Base-by-base conservation (phyloP, 2,329 filamentous ascomycete genomes). In the Aspergillus fructus region DNA sequence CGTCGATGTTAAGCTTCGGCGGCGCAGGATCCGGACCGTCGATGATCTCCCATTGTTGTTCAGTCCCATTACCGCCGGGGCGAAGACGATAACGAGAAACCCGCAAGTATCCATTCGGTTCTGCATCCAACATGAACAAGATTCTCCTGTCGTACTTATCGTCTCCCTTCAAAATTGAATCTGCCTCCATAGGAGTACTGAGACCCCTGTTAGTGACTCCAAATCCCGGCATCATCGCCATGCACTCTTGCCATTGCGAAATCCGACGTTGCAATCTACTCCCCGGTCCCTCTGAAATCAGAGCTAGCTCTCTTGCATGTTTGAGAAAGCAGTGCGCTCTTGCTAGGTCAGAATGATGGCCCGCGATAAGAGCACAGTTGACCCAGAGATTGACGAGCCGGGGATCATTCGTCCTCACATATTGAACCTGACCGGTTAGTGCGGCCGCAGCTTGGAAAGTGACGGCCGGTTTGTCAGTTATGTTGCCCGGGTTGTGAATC, bases 301-400 rank as follows among this genome's bases (percentile, higher is more conserved):
- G 34, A 8, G 54, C 60, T 5, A 58, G 43, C 40, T 40, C 47
- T 19, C 54, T 52, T 3, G 65, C 67, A 42, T 49, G 57, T 5
- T 17, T 41, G 1, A 68, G 46, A 39, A 71, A 71, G 9, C 48
- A 48, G 9, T 53, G 15, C 1, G 63, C 63, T 11, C 68, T 60
- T 1, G 59, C 68, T 2, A 59, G 13, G 41, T 71, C 68, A 1
- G 64, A 66, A 41, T 71, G 68, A 33, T 53, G 64, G 0, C 43
- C 64, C 4, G 59, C 62, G 34, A 69, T 56, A n/a, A 63, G 27
- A n/a, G 63, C 68, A 37, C 64, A 66, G 15, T 66, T 59, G 9
- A 57, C 47, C 60, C 62, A 60, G 13, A 67, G 11, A 48, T 48
- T n/a, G 45, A 59, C 46, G 4, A 56, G 47, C 15, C 66, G 63